These are phyloP conservation scores for Ambrosiella cleistominuta DNA, from an alignment of 2,329 filamentous ascomycete species.

Conservation along the genomic window DNA sequence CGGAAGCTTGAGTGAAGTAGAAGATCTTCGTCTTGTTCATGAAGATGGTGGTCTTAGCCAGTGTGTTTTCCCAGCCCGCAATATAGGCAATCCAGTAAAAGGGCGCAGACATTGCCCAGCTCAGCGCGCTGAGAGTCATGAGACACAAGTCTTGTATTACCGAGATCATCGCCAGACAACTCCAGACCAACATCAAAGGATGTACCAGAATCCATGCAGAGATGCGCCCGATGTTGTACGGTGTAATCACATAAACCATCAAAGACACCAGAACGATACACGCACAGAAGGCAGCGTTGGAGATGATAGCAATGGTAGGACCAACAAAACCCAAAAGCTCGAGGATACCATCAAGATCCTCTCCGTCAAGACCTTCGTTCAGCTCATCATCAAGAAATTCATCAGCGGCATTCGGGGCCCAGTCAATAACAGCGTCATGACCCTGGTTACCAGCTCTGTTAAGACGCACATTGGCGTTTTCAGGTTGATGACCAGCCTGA, in stretches of 20 bases:
- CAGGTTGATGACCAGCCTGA: neutral
- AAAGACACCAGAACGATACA: constrained; percentile 79
- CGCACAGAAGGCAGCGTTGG: constrained; percentile 88
- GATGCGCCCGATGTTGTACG: constrained; percentile 80
- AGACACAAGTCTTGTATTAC: constrained; percentile 59
- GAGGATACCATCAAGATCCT: constrained; percentile 75
- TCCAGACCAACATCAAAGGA: constrained; percentile 56
- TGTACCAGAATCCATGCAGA: constrained; percentile 65
- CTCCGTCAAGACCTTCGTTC: constrained; percentile 28
- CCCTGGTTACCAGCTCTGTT: constrained; percentile 29
- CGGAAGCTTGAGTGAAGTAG: neutral
- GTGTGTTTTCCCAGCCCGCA: constrained; percentile 13
- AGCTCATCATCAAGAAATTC: neutral
- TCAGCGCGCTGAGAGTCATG: constrained; percentile 37
- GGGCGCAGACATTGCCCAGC: constrained; percentile 6
- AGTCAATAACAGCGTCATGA: neutral
- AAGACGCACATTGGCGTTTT: constrained; percentile 16
- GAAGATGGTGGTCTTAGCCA: constrained; percentile 13
- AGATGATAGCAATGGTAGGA: constrained; percentile 71
- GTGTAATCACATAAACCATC: constrained; percentile 69
- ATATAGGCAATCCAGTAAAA: constrained; percentile 8
- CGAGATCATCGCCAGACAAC: constrained; percentile 58
- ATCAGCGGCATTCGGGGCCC: neutral
- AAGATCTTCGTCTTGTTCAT: neutral
- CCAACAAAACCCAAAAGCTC: constrained; percentile 95